phyloP scores from a whole-genome alignment of 164 flowering plant species.

The Pachysandra terminalis region DNA sequence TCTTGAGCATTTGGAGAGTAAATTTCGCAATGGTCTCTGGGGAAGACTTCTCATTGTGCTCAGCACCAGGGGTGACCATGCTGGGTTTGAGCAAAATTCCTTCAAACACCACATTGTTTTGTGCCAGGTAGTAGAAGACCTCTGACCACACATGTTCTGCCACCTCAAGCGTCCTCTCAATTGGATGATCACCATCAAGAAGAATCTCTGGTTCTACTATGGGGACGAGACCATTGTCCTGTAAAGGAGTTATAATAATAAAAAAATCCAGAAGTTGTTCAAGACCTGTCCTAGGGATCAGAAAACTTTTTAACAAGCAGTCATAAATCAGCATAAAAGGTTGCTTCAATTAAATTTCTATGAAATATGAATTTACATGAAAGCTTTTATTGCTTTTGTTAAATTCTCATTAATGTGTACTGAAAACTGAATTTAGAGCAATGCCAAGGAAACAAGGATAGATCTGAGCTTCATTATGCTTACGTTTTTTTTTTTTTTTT shows the following conservation, averaged over 20 bases:
- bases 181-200: constrained; percentile 81
- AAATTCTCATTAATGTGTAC: background rate
- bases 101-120: constrained; percentile 73
- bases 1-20: constrained; percentile 64
- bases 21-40: constrained; percentile 70
- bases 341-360: background rate
- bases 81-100: constrained; percentile 83
- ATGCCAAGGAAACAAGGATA: background rate
- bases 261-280: background rate
- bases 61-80: constrained; percentile 95
- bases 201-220: constrained; percentile 90
- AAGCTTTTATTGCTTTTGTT: too few species aligned
- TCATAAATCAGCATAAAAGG: background rate
- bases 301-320: too few species aligned
- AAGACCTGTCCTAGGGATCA: background rate
- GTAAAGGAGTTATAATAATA: constrained; percentile 10
- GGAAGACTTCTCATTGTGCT: constrained; percentile 74
- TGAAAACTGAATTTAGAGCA: background rate
- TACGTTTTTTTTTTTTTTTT: too few species aligned
- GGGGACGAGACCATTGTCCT: constrained; percentile 86
- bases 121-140: constrained; percentile 73
- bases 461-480: background rate
- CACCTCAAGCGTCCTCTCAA: constrained; percentile 77
- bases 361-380: background rate
- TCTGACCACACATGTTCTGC: constrained; percentile 82